Base-by-base conservation (phyloP, 352 stramenopile species). In the Pythium guiyangense region DNA sequence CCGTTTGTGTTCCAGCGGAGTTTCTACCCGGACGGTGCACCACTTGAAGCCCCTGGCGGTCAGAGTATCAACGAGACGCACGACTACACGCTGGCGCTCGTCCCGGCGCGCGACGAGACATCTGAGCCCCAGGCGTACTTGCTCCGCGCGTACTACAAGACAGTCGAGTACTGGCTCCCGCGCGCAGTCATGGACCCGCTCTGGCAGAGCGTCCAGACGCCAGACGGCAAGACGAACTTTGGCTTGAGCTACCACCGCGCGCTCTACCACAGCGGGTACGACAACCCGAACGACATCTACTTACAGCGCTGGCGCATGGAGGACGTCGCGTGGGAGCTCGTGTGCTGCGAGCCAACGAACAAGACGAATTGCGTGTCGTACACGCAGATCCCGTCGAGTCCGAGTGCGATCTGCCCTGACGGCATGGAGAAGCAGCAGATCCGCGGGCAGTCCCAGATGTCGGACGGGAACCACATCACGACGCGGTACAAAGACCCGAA, bases 211-310 rank as follows among this genome's bases (percentile, higher is more conserved):
- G 95, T 98, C 1, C 96, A 98, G 53, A 76, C 60, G n/a, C 15
- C 57, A 0, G 54, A 84, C 11, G 77, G 70, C 15, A 69, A 56
- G 11, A 87, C 88, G 0, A 82, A 98, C 62, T 98, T 97, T 70
- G 86, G 88, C 1, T 70, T 98, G n/a, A 98, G 81, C 63, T 99
- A 97, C 64, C 96, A 99, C 55, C 80, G 96, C 18, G 90, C 94
- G n/a, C 94, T 97, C 34, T 98, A 98, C 54, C 73, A 96, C 52
- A 54, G 73, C 37, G 92, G 84, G 22, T 99, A 99, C 75, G 96
- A 99, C 64, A 84, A 99, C 62, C 94, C 93, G 37, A 92, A 98
- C 54, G 96, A 99, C 62, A 98, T 99, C 62, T 98, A 98, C 69
- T 64, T 98, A 8, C 96, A 99, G 67, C 74, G 96, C 17, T 98